Base-by-base conservation (phyloP, 345 rosid species). In the Diplotaxis tenuifolia region DNA sequence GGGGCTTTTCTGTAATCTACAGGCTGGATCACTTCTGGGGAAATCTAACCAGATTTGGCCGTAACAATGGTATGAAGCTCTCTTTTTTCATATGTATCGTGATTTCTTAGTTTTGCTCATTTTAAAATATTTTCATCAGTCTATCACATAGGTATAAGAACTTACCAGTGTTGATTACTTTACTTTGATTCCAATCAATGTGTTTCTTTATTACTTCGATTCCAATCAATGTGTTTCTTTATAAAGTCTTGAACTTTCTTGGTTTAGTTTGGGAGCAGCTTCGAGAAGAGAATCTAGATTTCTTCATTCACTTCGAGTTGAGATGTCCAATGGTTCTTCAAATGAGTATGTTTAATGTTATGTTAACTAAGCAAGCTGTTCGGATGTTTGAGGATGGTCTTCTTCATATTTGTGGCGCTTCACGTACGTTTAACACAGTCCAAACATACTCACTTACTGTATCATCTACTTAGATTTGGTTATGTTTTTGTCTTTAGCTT, bases 261-360 rank as follows among this genome's bases (percentile, higher is more conserved):
- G 5, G 47, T 42, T 38, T 58, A 74, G 77, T 65, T 65, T 73
- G 77, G 77, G 71, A 73, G 36, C 9, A 15, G n/a, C 72, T 74
- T 66, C 20, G 50, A 22, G 9, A 7, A 66, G 21, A 29, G 50
- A 65, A 8, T n/a, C 66, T 36, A 29, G 40, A n/a, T 0, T 73
- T 65, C 22, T 73, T 65, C 77, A 47, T 1, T 4, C 0, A 7
- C 0, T 73, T 57, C 60, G 0, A 45, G 22, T 10, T 58, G 1
- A 5, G 9, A 16, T 6, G 49, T 15, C 25, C 11, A 10, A 7
- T 1, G 36, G 22, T 1, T 12, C 1, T 0, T 6, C 72, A 74
- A 1, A 22, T 1, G 25, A 32, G 52, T 16, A 16, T 0, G 29
- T 47, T 7, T 7, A 58, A 32, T 1, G 12, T 1, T 3, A 22